These are phyloP conservation scores for Tagetes erecta DNA, from an alignment of 129 eudicot genomes.

Conservation along the genomic window DNA sequence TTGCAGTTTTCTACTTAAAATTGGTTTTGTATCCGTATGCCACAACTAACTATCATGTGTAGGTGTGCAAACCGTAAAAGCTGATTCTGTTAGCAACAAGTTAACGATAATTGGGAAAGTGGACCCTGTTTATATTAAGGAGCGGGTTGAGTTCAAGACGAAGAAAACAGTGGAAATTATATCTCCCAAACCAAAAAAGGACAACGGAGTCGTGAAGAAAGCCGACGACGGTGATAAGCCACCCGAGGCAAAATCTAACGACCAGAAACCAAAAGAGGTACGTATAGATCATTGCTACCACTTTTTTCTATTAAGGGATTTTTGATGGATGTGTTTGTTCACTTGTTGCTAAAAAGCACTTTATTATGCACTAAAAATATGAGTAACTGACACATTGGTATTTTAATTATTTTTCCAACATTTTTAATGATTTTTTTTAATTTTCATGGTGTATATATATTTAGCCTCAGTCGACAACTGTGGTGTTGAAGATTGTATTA, in stretches of 20 bases:
- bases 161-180: slow-evolving; percentile 85
- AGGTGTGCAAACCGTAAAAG: slow-evolving; percentile 82
- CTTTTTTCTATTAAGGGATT: neutral
- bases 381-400: neutral
- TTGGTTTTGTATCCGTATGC: neutral
- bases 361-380: too few relatives aligned
- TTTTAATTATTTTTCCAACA: neutral
- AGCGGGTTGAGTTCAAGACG: slow-evolving; percentile 64
- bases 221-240: slow-evolving; percentile 54
- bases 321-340: too few relatives aligned
- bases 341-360: too few relatives aligned
- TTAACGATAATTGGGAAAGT: slow-evolving; percentile 68
- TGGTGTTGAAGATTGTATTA: slow-evolving; percentile 67
- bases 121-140: slow-evolving; percentile 59
- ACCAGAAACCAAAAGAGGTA: slow-evolving; percentile 78
- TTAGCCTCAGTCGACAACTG: slow-evolving; percentile 61
- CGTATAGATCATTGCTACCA: neutral
- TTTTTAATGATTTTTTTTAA: neutral
- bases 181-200: slow-evolving; percentile 77
- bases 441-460: slow-evolving; percentile 23
- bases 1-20: neutral
- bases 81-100: slow-evolving; percentile 51
- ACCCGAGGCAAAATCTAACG: slow-evolving; percentile 41
- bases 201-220: slow-evolving; percentile 45
- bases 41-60: neutral